Conservation (phyloP, 176 grass and related monocot species). For the Carex parvula region DNA sequence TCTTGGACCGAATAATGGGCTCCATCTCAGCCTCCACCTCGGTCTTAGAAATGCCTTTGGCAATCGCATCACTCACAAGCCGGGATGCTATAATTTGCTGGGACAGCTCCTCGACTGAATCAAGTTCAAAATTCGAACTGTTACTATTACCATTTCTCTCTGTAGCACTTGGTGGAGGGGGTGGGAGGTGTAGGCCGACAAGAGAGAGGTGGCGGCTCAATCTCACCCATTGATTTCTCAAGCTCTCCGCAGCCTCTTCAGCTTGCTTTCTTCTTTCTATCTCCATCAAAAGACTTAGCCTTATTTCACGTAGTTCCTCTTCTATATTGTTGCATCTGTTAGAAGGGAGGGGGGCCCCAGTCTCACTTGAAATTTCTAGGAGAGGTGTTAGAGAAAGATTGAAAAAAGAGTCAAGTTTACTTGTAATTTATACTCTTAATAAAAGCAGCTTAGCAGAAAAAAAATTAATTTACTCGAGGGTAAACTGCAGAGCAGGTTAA, state of each 20-base stretch:
- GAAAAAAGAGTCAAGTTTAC: neutral
- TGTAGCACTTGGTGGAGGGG: conserved; percentile 21
- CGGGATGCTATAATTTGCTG: conserved; percentile 82
- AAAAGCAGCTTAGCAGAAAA: neutral
- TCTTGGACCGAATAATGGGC: conserved; percentile 62
- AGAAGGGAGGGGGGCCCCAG: conserved; percentile 20
- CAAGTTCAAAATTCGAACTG: conserved; percentile 26
- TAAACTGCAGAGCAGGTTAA: neutral
- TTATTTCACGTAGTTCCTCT: conserved; percentile 77
- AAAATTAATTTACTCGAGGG: neutral
- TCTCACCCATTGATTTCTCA: conserved; percentile 70
- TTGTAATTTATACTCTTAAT: neutral
- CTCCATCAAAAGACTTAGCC: conserved; percentile 66
- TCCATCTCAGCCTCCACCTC: conserved; percentile 78
- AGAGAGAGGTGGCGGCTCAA: conserved; percentile 64
- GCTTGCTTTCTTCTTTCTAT: conserved; percentile 77
- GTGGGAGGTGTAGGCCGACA: conserved; percentile 52
- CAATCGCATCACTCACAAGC: conserved; percentile 59
- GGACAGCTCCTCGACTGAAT: conserved; percentile 79
- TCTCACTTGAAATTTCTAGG: conserved; percentile 83
- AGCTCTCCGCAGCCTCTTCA: conserved; percentile 67
- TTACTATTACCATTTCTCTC: conserved; percentile 50
- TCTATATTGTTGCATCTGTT: conserved; percentile 29
- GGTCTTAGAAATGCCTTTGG: conserved; percentile 43
- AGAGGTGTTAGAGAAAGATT: neutral